Base-by-base conservation (phyloP, 495 filamentous ascomycete species). In the Penicillium ucsense region DNA sequence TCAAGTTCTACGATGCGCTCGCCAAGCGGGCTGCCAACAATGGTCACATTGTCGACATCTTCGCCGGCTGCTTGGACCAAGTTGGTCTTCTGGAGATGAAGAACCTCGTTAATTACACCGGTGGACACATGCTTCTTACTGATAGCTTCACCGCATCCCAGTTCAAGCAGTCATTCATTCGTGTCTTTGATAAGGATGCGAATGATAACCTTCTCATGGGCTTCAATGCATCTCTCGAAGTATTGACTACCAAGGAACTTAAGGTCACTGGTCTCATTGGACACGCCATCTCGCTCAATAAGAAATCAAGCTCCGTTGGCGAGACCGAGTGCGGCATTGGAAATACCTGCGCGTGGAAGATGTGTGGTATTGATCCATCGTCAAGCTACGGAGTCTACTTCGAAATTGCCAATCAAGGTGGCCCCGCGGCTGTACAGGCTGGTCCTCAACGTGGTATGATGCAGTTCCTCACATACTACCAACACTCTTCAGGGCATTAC, bases 61-160 rank as follows among this genome's bases (percentile, higher is more conserved):
- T 99, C 66, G 94, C 91, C 46, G 92, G 94, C 32, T 99, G 94
- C 65, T 80, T 99, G 41, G 94, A 99, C 66, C 94, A 99, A 68
- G 94, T 99, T 52, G 94, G 94, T 64, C 73, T 99, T 51, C 71
- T 99, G 35, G 94, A 99, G 67, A 99, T 99, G 94, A 99, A 99
- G 72, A 89, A 92, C 37, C 76, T 99, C 31, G 81, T 89, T 54
- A 97, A 97, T 65, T 91, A 83, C 36, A 99, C 94, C 33, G 94
- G 94, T 45, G 94, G 94, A 39, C 89, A 99, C 62, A 97, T 97
- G 85, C 92, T 99, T 48, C 74, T 97, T 44, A 99, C 94, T 3
- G 94, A 99, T 59, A 95, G 89, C 68, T 99, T 99, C 65, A 99
- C 94, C 4, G 92, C 94, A 4, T 97, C 94, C 41, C 96, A 97